Conservation (phyloP, 1,139 yeast genomes). For the Wickerhamomyces sp. region DNA sequence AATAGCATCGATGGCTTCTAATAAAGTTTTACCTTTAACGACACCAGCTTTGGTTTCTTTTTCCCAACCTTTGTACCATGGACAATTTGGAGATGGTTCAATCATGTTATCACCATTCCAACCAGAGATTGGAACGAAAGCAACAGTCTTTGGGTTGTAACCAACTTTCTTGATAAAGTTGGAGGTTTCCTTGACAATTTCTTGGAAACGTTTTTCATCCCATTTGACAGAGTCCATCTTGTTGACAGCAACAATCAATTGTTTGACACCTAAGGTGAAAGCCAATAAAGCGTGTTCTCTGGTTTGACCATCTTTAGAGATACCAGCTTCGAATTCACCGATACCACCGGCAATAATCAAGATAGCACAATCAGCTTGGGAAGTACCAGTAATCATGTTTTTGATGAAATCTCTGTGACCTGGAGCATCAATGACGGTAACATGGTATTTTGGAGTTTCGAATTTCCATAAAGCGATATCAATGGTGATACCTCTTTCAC, state of each 20-base stretch:
- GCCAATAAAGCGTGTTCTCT: constrained; percentile 98
- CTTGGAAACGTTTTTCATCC: constrained; percentile 95
- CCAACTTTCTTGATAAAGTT: constrained; percentile 82
- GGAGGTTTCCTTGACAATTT: constrained; percentile 69
- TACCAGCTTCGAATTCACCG: constrained; percentile 99
- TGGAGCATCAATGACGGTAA: constrained; percentile 97
- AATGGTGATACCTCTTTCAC: constrained; percentile 98
- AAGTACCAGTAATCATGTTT: constrained; percentile 99
- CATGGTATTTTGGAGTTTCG: constrained; percentile 96
- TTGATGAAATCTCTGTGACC: constrained; percentile 99
- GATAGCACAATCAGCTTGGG: constrained; percentile 98
- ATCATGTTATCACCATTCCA: constrained; percentile 95
- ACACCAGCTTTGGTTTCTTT: constrained; percentile 82
- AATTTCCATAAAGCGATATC: constrained; percentile 98
- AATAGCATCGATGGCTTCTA: constrained; percentile 84
- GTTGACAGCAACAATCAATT: constrained; percentile 87
- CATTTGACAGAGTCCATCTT: constrained; percentile 98
- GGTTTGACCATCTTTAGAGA: constrained; percentile 98
- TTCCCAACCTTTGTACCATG: constrained; percentile 92
- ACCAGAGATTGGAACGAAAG: constrained; percentile 96
- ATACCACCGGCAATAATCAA: constrained; percentile 96
- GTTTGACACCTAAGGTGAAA: constrained; percentile 96
- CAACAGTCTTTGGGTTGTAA: constrained; percentile 69
- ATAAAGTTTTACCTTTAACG: constrained; percentile 78
- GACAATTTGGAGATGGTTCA: constrained; percentile 65